Evolutionary conservation across 371 early-diverging fungal genomes (phyloP).

Genomic region (Rhizopus delemar): DNA sequence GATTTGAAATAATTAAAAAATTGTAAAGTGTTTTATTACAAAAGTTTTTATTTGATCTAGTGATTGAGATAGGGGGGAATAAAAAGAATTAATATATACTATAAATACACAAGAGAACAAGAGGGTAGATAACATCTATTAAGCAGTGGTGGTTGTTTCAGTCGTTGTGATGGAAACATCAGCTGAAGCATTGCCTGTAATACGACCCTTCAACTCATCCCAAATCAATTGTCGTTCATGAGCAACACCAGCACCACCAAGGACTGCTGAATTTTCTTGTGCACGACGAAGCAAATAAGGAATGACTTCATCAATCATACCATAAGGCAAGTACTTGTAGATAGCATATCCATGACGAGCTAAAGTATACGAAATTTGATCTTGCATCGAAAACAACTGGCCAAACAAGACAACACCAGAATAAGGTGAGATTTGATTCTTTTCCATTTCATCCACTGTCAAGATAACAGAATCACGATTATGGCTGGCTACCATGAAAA

Average conservation of each 20-base stretch:
- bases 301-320: slow-evolving; percentile 80
- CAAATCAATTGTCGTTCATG: slow-evolving; percentile 55
- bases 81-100: no score
- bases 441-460: slow-evolving; percentile 69
- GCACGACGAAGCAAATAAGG: slow-evolving; percentile 94
- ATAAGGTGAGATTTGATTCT: slow-evolving; percentile 53
- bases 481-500: slow-evolving; percentile 90
- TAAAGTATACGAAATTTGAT: slow-evolving; percentile 74
- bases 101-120: no score
- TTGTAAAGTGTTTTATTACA: no score
- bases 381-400: slow-evolving; percentile 92
- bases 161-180: slow-evolving; percentile 17
- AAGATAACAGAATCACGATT: slow-evolving; percentile 80
- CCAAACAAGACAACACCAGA: slow-evolving; percentile 88
- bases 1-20: no score
- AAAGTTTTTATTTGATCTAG: no score
- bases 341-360: slow-evolving; percentile 77
- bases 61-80: no score
- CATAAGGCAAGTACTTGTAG: slow-evolving; percentile 94
- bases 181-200: slow-evolving; percentile 25
- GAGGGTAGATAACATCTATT: no score
- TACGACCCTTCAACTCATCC: slow-evolving; percentile 55
- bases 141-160: no score
- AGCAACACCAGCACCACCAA: slow-evolving; percentile 44
- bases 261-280: slow-evolving; percentile 90